Evolutionary conservation across 495 filamentous ascomycete genomes (phyloP), one percentile per base, ranked within the genome.

Genomic region (Penicillium ochrochloron): DNA sequence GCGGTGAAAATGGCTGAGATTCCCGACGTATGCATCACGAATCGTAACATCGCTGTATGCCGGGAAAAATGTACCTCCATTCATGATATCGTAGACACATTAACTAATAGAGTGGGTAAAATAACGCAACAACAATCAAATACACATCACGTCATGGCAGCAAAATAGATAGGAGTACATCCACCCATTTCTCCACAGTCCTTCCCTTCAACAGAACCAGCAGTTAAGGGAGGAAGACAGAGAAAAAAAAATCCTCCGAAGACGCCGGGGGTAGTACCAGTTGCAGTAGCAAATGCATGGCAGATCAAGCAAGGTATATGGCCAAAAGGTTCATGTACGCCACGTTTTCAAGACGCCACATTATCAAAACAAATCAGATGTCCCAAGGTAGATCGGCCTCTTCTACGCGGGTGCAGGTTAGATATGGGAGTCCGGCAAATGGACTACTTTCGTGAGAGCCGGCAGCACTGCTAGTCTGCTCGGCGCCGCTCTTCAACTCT

Each of bases 341-440:
- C 48, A 17, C 25, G 27, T 31, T 52, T 52, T 48, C 44, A 48
- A 48, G 44, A 52, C 48, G 48, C 23, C 48, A 52, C 25, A 15
- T 27, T 37, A 15, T 35, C 53, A 60, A 35, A 42, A 60, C 31
- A 52, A 12, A 57, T 48, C 23, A 41, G 53, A 54, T 15, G 50
- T 39, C 76, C 92, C 92, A 95, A n/a, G 91, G 91, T 60, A 91
- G 83, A 77, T 97, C 93, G 52, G 83, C 78, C 68, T 92, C 90
- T 68, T 88, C 86, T 11, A 97, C 83, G 66, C 83, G 85, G 54
- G 89, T 90, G 76, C 93, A 97, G 1, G 91, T 92, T 70, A 97
- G 76, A 82, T 96, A 96, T 3, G 84, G 86, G 48, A 90, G 61
- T 17, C 83, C 80, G 23, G 69, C 64, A 37, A 63, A 59, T 5